Percentiles rank a stretch among this genome's conserved stretches.
These are phyloP conservation scores for Solanum pennellii DNA, from an alignment of 257 asterid species.

Conservation along the genomic window DNA sequence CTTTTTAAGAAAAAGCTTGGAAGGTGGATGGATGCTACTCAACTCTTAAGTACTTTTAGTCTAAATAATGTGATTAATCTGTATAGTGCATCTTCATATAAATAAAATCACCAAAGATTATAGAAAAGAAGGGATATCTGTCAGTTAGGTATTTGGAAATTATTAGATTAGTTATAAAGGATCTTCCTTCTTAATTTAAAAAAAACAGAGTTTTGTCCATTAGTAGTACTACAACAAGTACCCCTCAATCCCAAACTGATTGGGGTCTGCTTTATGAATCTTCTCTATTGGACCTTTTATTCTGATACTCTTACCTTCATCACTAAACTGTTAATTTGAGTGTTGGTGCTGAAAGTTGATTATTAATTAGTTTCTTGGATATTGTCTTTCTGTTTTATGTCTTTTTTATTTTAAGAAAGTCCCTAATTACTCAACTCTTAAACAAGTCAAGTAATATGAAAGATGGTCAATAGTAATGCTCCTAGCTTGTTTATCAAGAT, in stretches of 20 bases:
- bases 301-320: neutral
- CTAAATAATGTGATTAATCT: neutral
- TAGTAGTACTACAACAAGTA: neutral
- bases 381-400: neutral
- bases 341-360: neutral
- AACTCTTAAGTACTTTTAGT: neutral
- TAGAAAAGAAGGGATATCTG: neutral
- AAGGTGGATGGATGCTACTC: neutral
- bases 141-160: neutral
- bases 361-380: neutral
- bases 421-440: neutral
- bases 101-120: neutral
- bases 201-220: neutral
- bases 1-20: neutral
- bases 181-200: neutral
- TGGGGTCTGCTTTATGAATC: neutral
- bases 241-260: neutral
- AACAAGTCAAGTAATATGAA: neutral
- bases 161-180: neutral
- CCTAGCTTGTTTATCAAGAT: neutral
- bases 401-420: neutral
- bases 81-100: neutral
- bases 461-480: neutral
- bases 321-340: neutral
- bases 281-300: neutral